phyloP scores from a whole-genome alignment of 148 eudicot genomes.

The Amaranthus palmeri region DNA sequence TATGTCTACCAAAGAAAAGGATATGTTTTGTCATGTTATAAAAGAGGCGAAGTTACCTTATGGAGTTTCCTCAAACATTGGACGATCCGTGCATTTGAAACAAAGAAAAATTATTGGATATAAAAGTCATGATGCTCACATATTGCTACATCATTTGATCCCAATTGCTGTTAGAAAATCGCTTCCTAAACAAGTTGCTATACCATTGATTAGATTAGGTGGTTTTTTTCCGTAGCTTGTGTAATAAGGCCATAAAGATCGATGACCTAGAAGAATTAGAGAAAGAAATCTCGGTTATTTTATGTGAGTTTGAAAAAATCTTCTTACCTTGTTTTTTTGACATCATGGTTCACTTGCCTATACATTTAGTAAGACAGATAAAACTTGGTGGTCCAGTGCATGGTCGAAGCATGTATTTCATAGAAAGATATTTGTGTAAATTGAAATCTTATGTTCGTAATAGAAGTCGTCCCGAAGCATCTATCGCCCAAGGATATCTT shows the following conservation, averaged over 20 bases:
- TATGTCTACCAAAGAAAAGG: neutral
- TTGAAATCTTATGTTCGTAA: constrained; percentile 8
- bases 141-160: constrained; percentile 2
- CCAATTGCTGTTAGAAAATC: neutral
- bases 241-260: neutral
- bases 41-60: constrained; percentile 5
- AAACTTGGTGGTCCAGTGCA: constrained; percentile 12
- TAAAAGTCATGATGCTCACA: constrained; percentile 13
- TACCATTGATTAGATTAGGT: constrained; percentile 9
- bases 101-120: neutral
- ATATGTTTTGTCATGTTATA: neutral
- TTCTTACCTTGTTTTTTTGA: constrained; percentile 4
- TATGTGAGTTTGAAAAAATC: constrained; percentile 8
- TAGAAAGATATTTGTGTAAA: constrained; percentile 10
- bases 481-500: constrained; percentile 14
- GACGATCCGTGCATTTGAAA: neutral
- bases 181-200: constrained; percentile 5
- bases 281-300: neutral
- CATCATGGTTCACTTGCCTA: constrained; percentile 14
- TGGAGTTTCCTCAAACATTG: constrained; percentile 4
- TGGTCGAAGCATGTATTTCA: neutral
- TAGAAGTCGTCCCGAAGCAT: constrained; percentile 3
- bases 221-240: neutral
- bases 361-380: constrained; percentile 5
- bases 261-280: constrained; percentile 8